Evolutionary conservation across 2,329 filamentous ascomycete genomes (phyloP), one percentile per base, ranked within the genome.

Genomic region (Sarocladium oryzae): DNA sequence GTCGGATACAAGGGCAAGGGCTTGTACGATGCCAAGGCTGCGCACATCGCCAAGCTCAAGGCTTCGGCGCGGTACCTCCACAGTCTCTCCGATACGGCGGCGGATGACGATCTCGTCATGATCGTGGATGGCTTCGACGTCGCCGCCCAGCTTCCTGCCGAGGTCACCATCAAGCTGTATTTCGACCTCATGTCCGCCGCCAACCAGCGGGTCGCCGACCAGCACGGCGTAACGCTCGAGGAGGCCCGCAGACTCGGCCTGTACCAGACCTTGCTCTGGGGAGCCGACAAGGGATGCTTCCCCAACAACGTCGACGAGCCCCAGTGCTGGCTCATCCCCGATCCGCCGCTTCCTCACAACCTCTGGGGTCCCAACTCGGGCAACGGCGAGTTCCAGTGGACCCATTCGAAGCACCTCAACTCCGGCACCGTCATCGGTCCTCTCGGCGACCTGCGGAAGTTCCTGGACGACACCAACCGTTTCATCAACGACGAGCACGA

Each of bases 91-190:
- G 24, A 21, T 4, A 46, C 30, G 4, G 41, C 46, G 1, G 45
- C 50, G 0, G 49, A 54, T 4, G 52, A 61, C 13, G 58, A 61
- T 15, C 48, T 61, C 7, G 54, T 61, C 3, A 49, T 61, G 5
- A 51, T 59, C 9, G 55, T 58, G 28, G 58, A 61, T 40, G 55
- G 58, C 15, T 57, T 56, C 41, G 59, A 61, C 40, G 59, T 61
- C 21, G 33, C 60, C 18, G 58, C 58, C 2, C 58, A 61, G 23
- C n/a, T 58, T 1, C 59, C 60, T 1, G 57, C 54, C n/a, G 55
- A 58, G 13, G 45, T 32, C 18, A 55, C 56, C 54, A 57, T 61
- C 2, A 51, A 58, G 45, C 54, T 57, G 16, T 61, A 61, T 30
- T 61, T 61, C 11, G 45, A 54, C 0, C 18, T 57, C 0, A 52